Evolutionary conservation across 179 eudicot species (phyloP), one percentile per base, ranked within the genome.

Genomic region (Vitellaria paradoxa): DNA sequence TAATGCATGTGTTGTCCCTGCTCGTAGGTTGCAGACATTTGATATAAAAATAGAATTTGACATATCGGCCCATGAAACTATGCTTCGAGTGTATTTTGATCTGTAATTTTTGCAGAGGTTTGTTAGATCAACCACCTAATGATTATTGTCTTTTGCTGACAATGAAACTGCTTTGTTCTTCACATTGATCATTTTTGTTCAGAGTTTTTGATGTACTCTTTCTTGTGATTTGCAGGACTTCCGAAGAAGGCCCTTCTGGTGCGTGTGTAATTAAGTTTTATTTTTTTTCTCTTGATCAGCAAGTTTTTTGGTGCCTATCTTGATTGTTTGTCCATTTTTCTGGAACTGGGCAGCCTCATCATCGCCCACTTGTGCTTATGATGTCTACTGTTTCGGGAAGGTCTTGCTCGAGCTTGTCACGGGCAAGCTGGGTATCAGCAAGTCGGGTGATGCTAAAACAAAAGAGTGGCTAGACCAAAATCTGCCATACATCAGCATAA

Each of bases 361-460:
- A 37, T 66, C 91, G 57, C 76, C 88, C 9, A 82, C 82, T 42
- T 88, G 92, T 75, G 86, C 96, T 9, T 89, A 91, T 45, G 98
- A 94, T 65, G 96, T 94, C 49, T 94, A 93, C 87, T 89, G 92
- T 82, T 91, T 94, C 7, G 98, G 98, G 9, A 93, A 89, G 77
- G 97, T 94, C 57, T 82, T 93, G 46, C 93, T 94, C 5, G 94
- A 89, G 84, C 88, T 94, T 24, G 90, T 94, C 68, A 94, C 98
- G 0, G 98, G 98, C 56, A 93, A 84, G 84, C 82, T 91, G 8
- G 97, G 94, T 62, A 81, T 91, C 61, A 89, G 98, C 70, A 83
- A 80, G 0, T 61, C 86, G 5, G 87, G 83, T 60, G 95, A 92
- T 66, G 75, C 84, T 26, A 79, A 77, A 52, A 72, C 79, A 40